Percentiles rank a stretch among this genome's conserved stretches.
These are phyloP conservation scores for Leucaena leucocephala DNA, from an alignment of 306 rosid genomes.

Conservation along the genomic window DNA sequence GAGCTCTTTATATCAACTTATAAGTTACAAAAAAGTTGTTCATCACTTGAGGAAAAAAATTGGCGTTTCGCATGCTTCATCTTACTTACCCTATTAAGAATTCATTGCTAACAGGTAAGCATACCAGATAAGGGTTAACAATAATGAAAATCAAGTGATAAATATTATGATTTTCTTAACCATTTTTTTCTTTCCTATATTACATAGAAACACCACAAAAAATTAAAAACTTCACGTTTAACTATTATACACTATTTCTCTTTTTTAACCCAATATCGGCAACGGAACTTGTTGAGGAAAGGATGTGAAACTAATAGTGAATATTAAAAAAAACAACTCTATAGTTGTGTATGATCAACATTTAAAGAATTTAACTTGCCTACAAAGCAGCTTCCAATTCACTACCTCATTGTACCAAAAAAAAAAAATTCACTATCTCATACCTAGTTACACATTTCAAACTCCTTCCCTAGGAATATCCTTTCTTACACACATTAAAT, in stretches of 20 bases:
- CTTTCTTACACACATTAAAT: background rate
- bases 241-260: background rate
- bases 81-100: too few species aligned
- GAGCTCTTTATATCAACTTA: background rate
- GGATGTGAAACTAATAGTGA: background rate
- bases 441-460: background rate
- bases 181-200: background rate
- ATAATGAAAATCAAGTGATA: background rate
- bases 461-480: background rate
- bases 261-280: too few species aligned
- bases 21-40: too few species aligned
- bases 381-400: background rate
- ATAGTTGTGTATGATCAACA: background rate
- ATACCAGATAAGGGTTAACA: too few species aligned
- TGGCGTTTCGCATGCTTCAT: too few species aligned
- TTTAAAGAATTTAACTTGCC: background rate
- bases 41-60: too few species aligned
- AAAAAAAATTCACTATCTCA: background rate
- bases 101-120: too few species aligned
- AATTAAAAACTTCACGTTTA: background rate
- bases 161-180: background rate
- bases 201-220: conserved; percentile 1
- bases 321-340: background rate
- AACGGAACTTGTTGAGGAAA: background rate
- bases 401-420: background rate